Conservation (phyloP, 768 basidiomycete genomes). For the Suillus plorans region DNA sequence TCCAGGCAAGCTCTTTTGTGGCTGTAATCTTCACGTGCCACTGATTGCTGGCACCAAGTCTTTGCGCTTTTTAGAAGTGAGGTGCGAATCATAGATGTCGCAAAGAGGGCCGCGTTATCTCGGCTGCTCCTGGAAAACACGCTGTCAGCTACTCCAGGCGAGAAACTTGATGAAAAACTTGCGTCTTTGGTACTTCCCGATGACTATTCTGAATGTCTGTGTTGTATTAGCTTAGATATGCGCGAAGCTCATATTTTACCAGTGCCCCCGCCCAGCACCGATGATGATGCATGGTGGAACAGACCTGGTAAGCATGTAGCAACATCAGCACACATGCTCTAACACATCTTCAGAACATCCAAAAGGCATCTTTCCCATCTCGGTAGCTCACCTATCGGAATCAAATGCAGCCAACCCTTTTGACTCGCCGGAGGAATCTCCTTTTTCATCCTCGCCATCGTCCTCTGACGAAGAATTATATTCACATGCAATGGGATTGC, state of each 20-base stretch:
- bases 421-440: conserved; percentile 64
- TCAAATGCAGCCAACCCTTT: conserved; percentile 59
- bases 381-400: conserved; percentile 33
- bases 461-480: conserved; percentile 87
- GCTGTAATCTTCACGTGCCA: background rate
- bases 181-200: conserved; percentile 52
- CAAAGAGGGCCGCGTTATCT: conserved; percentile 70
- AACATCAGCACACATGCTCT: conserved; percentile 1
- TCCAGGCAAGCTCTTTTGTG: conserved; percentile 56
- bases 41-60: conserved; percentile 44
- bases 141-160: conserved; percentile 59
- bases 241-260: conserved; percentile 9
- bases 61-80: conserved; percentile 80
- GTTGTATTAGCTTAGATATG: background rate
- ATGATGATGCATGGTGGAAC: conserved; percentile 80
- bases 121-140: conserved; percentile 67
- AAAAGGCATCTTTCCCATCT: conserved; percentile 50
- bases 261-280: conserved; percentile 88
- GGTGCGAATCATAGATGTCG: conserved; percentile 75
- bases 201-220: conserved; percentile 29
- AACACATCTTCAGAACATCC: conserved; percentile 49
- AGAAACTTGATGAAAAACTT: conserved; percentile 71
- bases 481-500: conserved; percentile 67
- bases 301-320: conserved; percentile 48
- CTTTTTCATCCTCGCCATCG: conserved; percentile 72